Evolutionary conservation across 208 protist species (phyloP).

Genomic region (Crithidia brevicula): DNA sequence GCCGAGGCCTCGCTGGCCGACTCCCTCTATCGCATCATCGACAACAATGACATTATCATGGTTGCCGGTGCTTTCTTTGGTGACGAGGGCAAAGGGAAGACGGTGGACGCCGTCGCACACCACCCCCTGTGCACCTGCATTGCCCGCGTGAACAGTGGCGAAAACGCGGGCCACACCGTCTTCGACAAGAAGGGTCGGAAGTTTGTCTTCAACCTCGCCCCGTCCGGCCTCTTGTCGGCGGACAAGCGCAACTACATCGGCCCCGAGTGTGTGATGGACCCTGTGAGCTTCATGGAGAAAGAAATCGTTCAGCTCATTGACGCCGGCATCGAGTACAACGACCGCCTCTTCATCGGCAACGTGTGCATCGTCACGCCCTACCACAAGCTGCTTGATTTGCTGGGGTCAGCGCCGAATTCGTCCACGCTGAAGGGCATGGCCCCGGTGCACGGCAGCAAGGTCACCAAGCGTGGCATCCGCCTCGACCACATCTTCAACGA

Average conservation of each 20-base stretch:
- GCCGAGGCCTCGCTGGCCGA: conserved; percentile 70
- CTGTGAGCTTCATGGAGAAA: conserved; percentile 91
- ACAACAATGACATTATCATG: conserved; percentile 85
- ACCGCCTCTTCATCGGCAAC: conserved; percentile 89
- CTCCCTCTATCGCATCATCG: conserved; percentile 81
- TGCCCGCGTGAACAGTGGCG: conserved; percentile 91
- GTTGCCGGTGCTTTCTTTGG: conserved; percentile 93
- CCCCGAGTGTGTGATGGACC: conserved; percentile 93
- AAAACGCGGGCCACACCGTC: conserved; percentile 94
- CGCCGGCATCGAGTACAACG: conserved; percentile 78
- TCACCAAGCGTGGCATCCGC: conserved; percentile 87
- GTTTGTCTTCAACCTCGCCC: conserved; percentile 93
- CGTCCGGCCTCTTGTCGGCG: conserved; percentile 74
- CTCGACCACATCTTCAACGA: conserved; percentile 94
- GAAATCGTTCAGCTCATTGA: conserved; percentile 85
- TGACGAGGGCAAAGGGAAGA: conserved; percentile 94
- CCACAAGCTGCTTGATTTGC: conserved; percentile 92
- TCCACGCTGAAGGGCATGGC: conserved; percentile 94
- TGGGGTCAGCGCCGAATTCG: conserved; percentile 78
- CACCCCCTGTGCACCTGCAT: conserved; percentile 86
- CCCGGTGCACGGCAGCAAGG: conserved; percentile 91
- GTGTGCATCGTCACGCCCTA: conserved; percentile 91
- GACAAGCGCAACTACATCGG: conserved; percentile 88
- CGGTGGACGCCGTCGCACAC: conserved; percentile 85
- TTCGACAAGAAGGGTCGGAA: conserved; percentile 77